Base-by-base conservation (phyloP, 345 rosid genomes). In the Barbarea vulgaris region DNA sequence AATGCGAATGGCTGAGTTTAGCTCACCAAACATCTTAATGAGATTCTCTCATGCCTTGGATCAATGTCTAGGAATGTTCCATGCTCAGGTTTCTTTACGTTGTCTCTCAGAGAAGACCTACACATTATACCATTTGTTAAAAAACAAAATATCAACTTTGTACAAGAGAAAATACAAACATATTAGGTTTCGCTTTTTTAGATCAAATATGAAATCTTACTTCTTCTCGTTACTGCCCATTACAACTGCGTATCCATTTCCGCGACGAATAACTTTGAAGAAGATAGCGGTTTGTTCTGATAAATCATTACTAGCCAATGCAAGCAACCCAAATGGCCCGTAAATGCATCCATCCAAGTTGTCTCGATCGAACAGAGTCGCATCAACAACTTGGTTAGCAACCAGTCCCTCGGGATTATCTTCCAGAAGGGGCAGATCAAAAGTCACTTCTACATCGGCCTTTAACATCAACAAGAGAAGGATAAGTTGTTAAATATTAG, bases 251-350 rank as follows among this genome's bases (percentile, higher is more conserved):
- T 71, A 80, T 67, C 80, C 64, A 14, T 80, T 67, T 0, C 72
- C 77, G 15, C 78, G 72, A 57, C 73, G 84, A 57, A 87, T 83
- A 37, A 90, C 54, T 33, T 85, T 81, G 27, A 88, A 91, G 73
- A 82, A 88, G 47, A 91, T 75, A 17, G 89, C 89, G 9, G 96
- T 88, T 37, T 81, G 82, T 59, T 91, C 91, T 7, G 81, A 70
- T 65, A 87, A 79, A 63, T 85, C 84, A 67, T 75, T 67, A 25
- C 86, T 65, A 7, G 92, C 97, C 68, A 88, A 81, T 48, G 79
- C 82, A 69, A 87, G 69, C 77, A 90, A 58, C 27, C 93, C 89
- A 64, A 88, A 91, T 19, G 97, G 97, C 34, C 93, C 90, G 2
- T 80, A 70, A 53, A 56, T 77, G 48, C 89, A 83, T 9, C 67